Base-by-base conservation (phyloP, 352 stramenopile genomes). In the Phytophthora melonis region DNA sequence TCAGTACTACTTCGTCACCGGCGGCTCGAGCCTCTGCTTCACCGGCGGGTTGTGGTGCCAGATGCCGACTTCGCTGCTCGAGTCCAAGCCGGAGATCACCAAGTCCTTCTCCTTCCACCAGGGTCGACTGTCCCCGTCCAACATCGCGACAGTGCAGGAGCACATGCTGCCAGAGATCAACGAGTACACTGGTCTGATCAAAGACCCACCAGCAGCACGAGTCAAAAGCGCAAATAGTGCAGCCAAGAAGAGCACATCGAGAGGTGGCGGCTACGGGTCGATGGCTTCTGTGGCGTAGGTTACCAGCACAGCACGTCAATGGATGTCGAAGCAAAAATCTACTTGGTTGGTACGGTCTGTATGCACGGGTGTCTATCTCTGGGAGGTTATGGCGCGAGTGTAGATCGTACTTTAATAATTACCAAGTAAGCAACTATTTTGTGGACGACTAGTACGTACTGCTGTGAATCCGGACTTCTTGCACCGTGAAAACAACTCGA, bases 1-100 rank as follows among this genome's bases (percentile, higher is more conserved):
- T 39, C 83, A 91, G 62, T 92, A 93, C 68, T 92, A 92, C 72
- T 92, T 91, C 61, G 81, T 91, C 14, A 89, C 85, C 16, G 83
- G 85, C 13, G 85, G 85, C 3, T 74, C 68, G 39, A 78, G 73
- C 23, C 72, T 82, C 55, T 70, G 61, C 14, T 70, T 71, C 19
- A 64, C 58, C 14, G 41, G 65, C 10, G 72, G 72, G 0, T 75
- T 60, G 9, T 78, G 72, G 67, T 64, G 61, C 7, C 59, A 75
- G 13, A 25, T 78, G 50, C 60, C 66, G 30, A 58, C 63, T 23
- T 41, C 49, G 3, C 49, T 45, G 34, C 47, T 66, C 32, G 30
- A 67, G 32, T 41, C 45, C 4, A 74, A 63, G 14, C 62, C 55
- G 19, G 58, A 59, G 53, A 61, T 70, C 32, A 60, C 57, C 14